phyloP scores from a whole-genome alignment of 805 yeast genomes.

The Candida xyloterini region DNA sequence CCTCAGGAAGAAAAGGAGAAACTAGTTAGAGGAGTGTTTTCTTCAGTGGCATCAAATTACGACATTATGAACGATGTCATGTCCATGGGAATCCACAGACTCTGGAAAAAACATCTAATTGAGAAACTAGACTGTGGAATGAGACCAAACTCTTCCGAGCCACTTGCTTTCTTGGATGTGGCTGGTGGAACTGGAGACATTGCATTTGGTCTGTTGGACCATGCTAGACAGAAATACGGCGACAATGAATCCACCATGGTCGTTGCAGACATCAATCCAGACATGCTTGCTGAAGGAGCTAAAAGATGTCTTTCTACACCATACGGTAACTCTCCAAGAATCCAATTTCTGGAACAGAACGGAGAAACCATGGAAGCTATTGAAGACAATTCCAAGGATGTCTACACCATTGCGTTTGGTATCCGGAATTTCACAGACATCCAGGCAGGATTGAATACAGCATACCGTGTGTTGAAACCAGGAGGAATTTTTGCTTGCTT shows the following conservation, averaged over 20 bases:
- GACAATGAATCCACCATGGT: slow-evolving; percentile 81
- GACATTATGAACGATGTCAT: slow-evolving; percentile 98
- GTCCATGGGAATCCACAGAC: slow-evolving; percentile 92
- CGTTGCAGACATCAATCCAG: slow-evolving; percentile 91
- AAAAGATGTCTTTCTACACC: slow-evolving; percentile 57
- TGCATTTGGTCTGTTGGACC: slow-evolving; percentile 91
- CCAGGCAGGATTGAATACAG: slow-evolving; percentile 92
- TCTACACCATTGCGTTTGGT: slow-evolving; percentile 96
- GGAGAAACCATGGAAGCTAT: slow-evolving; percentile 87
- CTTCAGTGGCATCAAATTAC: slow-evolving; percentile 90
- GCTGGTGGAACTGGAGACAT: slow-evolving; percentile 99
- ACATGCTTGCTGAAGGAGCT: slow-evolving; percentile 92
- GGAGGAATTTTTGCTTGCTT: slow-evolving; percentile 97
- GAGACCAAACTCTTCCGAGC: slow-evolving; percentile 75
- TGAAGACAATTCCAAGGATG: slow-evolving; percentile 84
- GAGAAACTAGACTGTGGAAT: slow-evolving; percentile 87
- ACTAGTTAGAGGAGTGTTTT: slow-evolving; percentile 81
- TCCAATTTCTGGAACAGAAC: slow-evolving; percentile 82
- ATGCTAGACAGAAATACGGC: slow-evolving; percentile 74
- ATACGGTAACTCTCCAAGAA: slow-evolving; percentile 68
- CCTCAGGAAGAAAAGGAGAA: slow-evolving; percentile 76
- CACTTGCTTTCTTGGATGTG: slow-evolving; percentile 86
- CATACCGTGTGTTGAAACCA: slow-evolving; percentile 91
- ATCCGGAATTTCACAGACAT: slow-evolving; percentile 94
- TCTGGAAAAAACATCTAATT: slow-evolving; percentile 93